Evolutionary conservation across 805 yeast genomes (phyloP).

Genomic region (Suhomyces sp.): DNA sequence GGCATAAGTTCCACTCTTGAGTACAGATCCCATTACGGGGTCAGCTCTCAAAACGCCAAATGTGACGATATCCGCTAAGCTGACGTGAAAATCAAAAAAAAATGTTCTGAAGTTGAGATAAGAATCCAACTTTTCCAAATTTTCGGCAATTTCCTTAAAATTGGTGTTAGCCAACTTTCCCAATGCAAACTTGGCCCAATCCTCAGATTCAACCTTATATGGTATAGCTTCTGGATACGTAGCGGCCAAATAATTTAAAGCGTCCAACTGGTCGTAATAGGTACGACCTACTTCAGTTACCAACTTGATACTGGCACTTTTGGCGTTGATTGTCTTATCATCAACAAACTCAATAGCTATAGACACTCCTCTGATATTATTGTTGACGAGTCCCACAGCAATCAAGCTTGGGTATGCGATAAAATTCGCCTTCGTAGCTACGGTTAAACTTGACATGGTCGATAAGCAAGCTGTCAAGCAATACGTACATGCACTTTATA

Average conservation of each 20-base stretch:
- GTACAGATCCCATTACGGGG: constrained; percentile 86
- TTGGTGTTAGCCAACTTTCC: constrained; percentile 74
- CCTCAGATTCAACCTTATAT: constrained; percentile 33
- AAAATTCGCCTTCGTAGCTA: constrained; percentile 83
- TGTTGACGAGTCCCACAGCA: constrained; percentile 73
- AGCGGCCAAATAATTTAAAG: constrained; percentile 49
- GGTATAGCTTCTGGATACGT: constrained; percentile 47
- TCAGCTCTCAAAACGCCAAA: constrained; percentile 96
- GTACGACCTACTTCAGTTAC: constrained; percentile 41
- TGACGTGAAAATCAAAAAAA: constrained; percentile 58
- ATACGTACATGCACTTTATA: too few species aligned
- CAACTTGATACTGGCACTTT: constrained; percentile 42
- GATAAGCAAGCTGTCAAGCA: too few species aligned
- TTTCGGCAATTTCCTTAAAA: constrained; percentile 76
- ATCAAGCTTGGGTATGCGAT: constrained; percentile 77
- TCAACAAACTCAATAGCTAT: constrained; percentile 66
- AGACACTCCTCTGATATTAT: constrained; percentile 38
- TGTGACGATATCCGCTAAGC: constrained; percentile 81
- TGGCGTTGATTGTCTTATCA: constrained; percentile 48
- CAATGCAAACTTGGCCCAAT: constrained; percentile 65
- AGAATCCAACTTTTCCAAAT: constrained; percentile 75
- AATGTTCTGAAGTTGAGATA: constrained; percentile 84
- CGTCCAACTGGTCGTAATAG: constrained; percentile 39
- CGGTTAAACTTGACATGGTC: constrained; percentile 48
- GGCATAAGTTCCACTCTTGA: constrained; percentile 77